Conservation (phyloP, 306 rosid genomes). For the Corylus heterophylla region DNA sequence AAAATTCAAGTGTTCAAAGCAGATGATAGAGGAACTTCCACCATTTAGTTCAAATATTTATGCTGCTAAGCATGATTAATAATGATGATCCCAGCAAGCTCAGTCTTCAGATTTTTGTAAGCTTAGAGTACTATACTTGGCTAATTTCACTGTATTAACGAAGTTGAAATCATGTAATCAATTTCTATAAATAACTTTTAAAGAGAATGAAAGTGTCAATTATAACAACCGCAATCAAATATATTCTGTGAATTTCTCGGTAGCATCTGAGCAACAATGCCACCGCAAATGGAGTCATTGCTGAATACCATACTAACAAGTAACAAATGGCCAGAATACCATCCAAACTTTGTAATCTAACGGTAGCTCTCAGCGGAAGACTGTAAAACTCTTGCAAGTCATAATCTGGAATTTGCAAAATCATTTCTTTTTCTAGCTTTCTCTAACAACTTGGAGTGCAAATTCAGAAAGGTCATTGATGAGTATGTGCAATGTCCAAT, state of each 20-base stretch:
- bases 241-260: background rate
- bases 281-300: background rate
- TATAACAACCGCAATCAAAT: background rate
- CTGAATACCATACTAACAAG: background rate
- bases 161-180: conserved; percentile 12
- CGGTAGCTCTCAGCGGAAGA: background rate
- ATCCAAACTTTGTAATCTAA: background rate
- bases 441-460: background rate
- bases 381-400: background rate
- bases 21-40: conserved; percentile 14
- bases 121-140: background rate
- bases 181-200: background rate
- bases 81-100: conserved; percentile 12
- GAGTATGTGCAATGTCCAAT: background rate
- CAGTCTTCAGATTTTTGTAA: background rate
- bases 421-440: background rate
- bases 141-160: background rate
- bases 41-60: conserved; percentile 18
- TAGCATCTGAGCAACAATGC: background rate
- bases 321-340: background rate
- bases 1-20: conserved; percentile 25
- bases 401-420: background rate
- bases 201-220: background rate
- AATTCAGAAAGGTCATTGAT: background rate
- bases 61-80: conserved; percentile 17